Evolutionary conservation across 148 eudicot species (phyloP).

Genomic region (Linanthus parryae): DNA sequence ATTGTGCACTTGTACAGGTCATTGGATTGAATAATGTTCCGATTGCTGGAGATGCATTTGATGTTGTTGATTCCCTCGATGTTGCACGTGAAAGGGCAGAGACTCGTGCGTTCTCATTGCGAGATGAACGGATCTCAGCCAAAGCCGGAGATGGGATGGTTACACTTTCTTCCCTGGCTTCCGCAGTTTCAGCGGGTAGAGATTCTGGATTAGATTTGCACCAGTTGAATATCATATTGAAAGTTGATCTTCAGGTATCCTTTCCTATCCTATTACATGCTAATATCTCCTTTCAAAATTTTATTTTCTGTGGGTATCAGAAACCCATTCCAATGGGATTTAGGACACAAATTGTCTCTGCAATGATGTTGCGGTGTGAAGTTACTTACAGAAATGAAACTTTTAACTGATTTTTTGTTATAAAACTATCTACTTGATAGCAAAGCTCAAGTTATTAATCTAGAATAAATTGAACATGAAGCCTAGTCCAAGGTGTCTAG

Average conservation of each 20-base stretch:
- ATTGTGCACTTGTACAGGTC: constrained; percentile 36
- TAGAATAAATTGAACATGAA: too few species aligned
- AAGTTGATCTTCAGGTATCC: constrained; percentile 86
- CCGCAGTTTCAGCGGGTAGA: constrained; percentile 71
- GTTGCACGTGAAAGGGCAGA: constrained; percentile 84
- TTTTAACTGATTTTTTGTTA: too few species aligned
- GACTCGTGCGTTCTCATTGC: constrained; percentile 45
- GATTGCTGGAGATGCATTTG: constrained; percentile 90
- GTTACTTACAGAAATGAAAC: neutral
- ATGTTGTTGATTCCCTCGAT: constrained; percentile 78
- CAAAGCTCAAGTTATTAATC: too few species aligned
- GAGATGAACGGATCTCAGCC: constrained; percentile 62
- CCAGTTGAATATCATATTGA: constrained; percentile 79
- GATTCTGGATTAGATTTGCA: constrained; percentile 79
- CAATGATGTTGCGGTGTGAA: neutral
- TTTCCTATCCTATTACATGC: neutral
- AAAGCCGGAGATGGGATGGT: constrained; percentile 89
- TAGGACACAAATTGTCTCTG: neutral
- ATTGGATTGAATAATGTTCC: constrained; percentile 91
- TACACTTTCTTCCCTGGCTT: constrained; percentile 85
- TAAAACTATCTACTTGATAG: too few species aligned
- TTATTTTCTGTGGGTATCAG: constrained; percentile 24
- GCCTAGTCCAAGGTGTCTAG: too few species aligned
- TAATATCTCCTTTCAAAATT: neutral
- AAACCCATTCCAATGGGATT: constrained; percentile 27